A percentile compares a stretch with the other conserved stretches of the same genome.
Conservation (phyloP, 345 rosid species). For the Eucalyptus curtisii region DNA sequence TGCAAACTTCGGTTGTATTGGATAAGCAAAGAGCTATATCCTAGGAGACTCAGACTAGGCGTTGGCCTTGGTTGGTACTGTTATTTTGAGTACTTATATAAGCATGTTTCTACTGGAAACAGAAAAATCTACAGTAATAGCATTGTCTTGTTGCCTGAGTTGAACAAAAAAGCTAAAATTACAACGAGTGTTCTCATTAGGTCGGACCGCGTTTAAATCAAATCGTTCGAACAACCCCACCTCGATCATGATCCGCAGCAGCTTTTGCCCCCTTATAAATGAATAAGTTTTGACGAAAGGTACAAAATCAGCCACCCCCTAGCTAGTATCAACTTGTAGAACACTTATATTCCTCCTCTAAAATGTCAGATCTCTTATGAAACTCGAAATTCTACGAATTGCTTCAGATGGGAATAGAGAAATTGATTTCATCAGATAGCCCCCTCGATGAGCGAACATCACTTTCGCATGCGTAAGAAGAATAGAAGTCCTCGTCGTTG, state of each 20-base stretch:
- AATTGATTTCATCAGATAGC: slow-evolving; percentile 15
- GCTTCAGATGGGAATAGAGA: neutral
- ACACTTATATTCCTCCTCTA: neutral
- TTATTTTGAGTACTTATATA: neutral
- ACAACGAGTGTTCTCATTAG: neutral
- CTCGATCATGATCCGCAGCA: neutral
- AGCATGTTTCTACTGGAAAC: neutral
- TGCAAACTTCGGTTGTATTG: neutral
- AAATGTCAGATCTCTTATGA: neutral
- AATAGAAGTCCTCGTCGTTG: slow-evolving; percentile 36
- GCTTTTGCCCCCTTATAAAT: neutral
- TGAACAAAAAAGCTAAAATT: neutral
- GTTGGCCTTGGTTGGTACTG: neutral
- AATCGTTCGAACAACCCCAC: neutral
- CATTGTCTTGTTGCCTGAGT: neutral
- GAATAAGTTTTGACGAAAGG: neutral
- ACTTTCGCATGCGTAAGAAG: slow-evolving; percentile 38
- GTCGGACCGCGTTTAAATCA: neutral
- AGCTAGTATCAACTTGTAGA: neutral
- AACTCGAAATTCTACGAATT: neutral
- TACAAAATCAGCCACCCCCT: neutral
- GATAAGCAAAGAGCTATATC: neutral
- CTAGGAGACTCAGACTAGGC: neutral
- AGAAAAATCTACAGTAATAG: neutral
- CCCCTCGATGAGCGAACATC: slow-evolving; percentile 21